Base-by-base conservation (phyloP, 352 stramenopile species). In the Globisporangium emineosum region DNA sequence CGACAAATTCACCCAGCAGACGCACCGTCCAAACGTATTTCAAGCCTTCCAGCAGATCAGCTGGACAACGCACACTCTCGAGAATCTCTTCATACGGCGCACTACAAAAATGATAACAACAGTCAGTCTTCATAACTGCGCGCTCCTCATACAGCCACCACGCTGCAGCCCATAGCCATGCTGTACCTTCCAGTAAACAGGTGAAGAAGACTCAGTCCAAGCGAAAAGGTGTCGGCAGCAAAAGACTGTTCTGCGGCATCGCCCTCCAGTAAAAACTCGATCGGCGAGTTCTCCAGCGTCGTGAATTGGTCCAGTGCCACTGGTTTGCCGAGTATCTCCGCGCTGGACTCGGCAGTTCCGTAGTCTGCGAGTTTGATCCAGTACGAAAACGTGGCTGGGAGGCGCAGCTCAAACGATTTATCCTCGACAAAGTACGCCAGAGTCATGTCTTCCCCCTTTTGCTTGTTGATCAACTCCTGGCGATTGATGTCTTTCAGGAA, bases 291-390 rank as follows among this genome's bases (percentile, higher is more conserved):
- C 72, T 99, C 98, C 19, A 99, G 75, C 19, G 98, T 99, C 30
- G 97, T 98, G 68, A 99, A 99, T 57, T 95, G 96, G 40, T 96
- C 93, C 45, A 98, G 78, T 5, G 83, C 96, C 3, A 99, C 90
- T 1, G 88, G 89, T 57, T 93, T 81, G n/a, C 90, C 94, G 52
- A 98, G 77, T 27, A 83, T 93, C 15, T 93, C 88, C 1, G 69
- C 67, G 55, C 89, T 86, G 29, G 98, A 92, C 64, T 98, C 92
- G 6, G 97, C 91, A 2, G 97, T 98, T 2, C 98, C 98, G 77
- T 98, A 99, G 73, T 99, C 98, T 8, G 97, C 97, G 21, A 99
- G 77, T 75, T 99, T 99, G 17, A 98, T 93, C 81, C 81, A 93
- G 54, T 92, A 94, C 30, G 82, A 86, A 64, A 86, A 91, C 4